Evolutionary conservation across 768 basidiomycete genomes (phyloP).

Genomic region (Pleurotus pulmonarius): DNA sequence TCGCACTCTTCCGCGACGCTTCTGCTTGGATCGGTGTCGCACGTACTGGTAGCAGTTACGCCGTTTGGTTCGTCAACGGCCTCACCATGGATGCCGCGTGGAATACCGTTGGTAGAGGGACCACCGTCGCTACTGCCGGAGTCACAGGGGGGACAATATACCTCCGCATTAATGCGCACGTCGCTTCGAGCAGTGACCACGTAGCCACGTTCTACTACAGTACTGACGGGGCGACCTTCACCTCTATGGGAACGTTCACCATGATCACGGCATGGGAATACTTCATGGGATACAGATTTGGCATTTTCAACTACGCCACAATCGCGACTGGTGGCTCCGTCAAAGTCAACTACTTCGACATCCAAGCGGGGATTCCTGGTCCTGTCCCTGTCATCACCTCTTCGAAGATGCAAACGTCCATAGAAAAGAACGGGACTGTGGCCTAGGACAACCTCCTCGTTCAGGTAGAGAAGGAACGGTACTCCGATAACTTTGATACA

Average conservation of each 20-base stretch:
- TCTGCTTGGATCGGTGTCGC: slow-evolving; percentile 14
- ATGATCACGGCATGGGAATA: slow-evolving; percentile 14
- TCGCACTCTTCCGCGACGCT: slow-evolving; percentile 15
- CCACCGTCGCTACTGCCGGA: slow-evolving; percentile 9
- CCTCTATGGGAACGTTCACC: slow-evolving; percentile 11
- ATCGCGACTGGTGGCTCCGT: slow-evolving; percentile 12
- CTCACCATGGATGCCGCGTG: slow-evolving; percentile 14
- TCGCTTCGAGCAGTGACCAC: slow-evolving; percentile 7
- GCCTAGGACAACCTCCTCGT: not conserved
- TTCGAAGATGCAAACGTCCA: no score
- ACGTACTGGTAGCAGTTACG: slow-evolving; percentile 5
- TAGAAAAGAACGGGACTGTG: no score
- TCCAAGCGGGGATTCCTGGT: no score
- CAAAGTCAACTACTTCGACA: not conserved
- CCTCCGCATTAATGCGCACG: slow-evolving; percentile 12
- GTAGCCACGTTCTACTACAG: slow-evolving; percentile 13
- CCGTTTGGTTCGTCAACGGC: slow-evolving; percentile 12
- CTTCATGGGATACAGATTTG: slow-evolving; percentile 15
- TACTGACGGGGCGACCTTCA: slow-evolving; percentile 13
- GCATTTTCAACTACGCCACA: slow-evolving; percentile 15
- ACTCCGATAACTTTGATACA: not conserved
- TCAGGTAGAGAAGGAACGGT: not conserved
- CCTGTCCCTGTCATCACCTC: no score
- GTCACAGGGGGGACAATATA: slow-evolving; percentile 11
- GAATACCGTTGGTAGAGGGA: slow-evolving; percentile 13